Conservation (phyloP, 371 early-diverging fungal species). For the Apophysomyces variabilis region DNA sequence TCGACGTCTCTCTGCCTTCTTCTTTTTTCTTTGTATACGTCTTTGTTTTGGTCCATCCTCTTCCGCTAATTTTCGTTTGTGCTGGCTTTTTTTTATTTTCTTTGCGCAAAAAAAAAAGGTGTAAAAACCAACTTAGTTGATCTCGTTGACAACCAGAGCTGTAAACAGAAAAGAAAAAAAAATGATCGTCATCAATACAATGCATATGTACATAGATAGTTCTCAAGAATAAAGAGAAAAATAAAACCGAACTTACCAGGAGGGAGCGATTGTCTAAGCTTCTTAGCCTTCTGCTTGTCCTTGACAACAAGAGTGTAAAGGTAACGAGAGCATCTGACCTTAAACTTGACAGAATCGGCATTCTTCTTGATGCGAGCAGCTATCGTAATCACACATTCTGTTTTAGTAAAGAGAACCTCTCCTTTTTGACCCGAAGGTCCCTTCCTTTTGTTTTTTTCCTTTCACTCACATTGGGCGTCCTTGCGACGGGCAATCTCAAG, state of each 20-base stretch:
- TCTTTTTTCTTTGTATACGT: background rate
- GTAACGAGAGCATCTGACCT: conserved; percentile 97
- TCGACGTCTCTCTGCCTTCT: background rate
- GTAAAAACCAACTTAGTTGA: conserved; percentile 25
- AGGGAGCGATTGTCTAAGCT: conserved; percentile 93
- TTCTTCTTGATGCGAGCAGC: conserved; percentile 98
- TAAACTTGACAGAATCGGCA: conserved; percentile 95
- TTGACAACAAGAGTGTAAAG: conserved; percentile 97
- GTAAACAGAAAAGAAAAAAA: conserved; percentile 7
- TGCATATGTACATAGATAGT: background rate
- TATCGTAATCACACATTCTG: conserved; percentile 18
- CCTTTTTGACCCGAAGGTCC: no score
- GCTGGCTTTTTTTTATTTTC: background rate
- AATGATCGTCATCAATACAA: background rate
- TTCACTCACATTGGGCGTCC: conserved; percentile 84
- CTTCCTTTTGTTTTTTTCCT: background rate
- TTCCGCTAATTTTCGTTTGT: background rate
- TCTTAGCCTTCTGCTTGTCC: conserved; percentile 96
- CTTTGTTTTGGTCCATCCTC: background rate
- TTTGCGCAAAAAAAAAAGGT: background rate
- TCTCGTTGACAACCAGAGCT: conserved; percentile 48
- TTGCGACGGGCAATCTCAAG: conserved; percentile 94
- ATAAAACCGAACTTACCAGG: conserved; percentile 61
- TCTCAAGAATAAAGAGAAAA: background rate
- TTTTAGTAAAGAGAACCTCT: no score